Evolutionary conservation across 2,329 filamentous ascomycete species (phyloP), one percentile per base, ranked within the genome.

Genomic region (Microcyclospora tardicrescens): DNA sequence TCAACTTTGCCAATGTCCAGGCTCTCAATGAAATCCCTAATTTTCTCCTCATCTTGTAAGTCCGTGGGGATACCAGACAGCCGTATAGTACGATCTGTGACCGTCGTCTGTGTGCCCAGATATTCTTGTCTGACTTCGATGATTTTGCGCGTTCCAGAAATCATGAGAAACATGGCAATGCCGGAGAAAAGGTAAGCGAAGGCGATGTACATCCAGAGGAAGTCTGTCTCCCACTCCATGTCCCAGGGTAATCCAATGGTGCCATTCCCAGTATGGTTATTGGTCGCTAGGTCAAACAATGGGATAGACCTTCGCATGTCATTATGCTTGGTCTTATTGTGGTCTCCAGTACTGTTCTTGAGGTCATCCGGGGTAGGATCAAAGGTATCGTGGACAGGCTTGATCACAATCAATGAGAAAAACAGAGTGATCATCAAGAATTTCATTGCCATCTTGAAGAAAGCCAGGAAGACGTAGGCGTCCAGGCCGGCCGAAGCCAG

Each of bases 361-460:
- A 52, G 49, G 33, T 59, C 67, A 55, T 72, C 55, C 9, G 52
- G 54, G 51, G 75, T 93, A 8, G 19, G 19, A 24, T 24, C 19
- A 8, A 24, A 24, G 43, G 74, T 73, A 41, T 73, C 71, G 56
- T 96, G 93, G 42, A 98, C 81, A 0, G 91, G 93, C 45, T 81
- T 79, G 48, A 98, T 80, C 3, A 98, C 74, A 12, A 74, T 69
- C 28, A 82, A 68, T 19, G 87, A 81, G 54, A 96, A 85, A 60
- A 94, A 76, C 40, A 91, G 74, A 52, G 93, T 81, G 37, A 82
- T 66, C 12, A 74, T 66, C 36, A 96, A 79, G 50, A 95, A 81
- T 45, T 81, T 84, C 48, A 86, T 83, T 10, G 89, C 81, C 77
- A 96, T 91, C 59, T 87, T 93, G 70, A 95, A 96, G 63, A 98